Evolutionary conservation across 1,139 yeast genomes (phyloP), one percentile per base, ranked within the genome.

Genomic region (Taphrina pruni): DNA sequence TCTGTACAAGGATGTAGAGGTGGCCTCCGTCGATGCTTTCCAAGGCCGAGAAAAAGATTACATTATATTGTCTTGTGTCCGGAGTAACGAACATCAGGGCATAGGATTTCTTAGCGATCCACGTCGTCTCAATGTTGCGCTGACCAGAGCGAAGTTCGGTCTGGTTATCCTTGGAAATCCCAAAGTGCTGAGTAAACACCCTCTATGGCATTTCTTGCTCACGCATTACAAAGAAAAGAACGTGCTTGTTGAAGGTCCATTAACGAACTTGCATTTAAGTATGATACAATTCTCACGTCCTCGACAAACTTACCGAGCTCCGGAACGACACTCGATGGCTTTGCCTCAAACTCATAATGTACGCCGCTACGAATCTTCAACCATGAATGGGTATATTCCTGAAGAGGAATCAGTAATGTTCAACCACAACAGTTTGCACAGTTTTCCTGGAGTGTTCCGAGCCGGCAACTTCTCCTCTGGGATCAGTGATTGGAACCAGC

Each of bases 21-120:
- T 93, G 39, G 91, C 95, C 17, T 88, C 96, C 58, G 97, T 93
- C 48, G 97, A 93, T 80, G 96, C 97, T 0, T 93, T 93, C 83
- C 97, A 93, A 80, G 98, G 98, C 61, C 86, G 97, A 73, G 98
- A 93, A 78, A 93, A 93, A 78, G 97, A 93, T 76, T 91, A 86
- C 75, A 90, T 93, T 71, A 89, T 93, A 68, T 79, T 93, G 70
- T 88, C 96, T 41, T 92, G 97, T 82, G 97, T 92, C 60, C 85
- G 98, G 76, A 94, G 97, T 54, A 92, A 92, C 76, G 95, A 90
- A 70, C 85, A 84, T 66, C 91, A 88, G 74, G 85, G 84, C 9
- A 90, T 93, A 78, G 98, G 98, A 48, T 92, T 93, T 78, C 83
- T 93, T 76, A 86, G 88, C 72, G 97, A 93, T 76, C 94, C 96